A percentile compares a stretch with the other conserved stretches of the same genome.
Evolutionary conservation across 257 asterid species (phyloP).

Genomic region (Lycium barbarum): DNA sequence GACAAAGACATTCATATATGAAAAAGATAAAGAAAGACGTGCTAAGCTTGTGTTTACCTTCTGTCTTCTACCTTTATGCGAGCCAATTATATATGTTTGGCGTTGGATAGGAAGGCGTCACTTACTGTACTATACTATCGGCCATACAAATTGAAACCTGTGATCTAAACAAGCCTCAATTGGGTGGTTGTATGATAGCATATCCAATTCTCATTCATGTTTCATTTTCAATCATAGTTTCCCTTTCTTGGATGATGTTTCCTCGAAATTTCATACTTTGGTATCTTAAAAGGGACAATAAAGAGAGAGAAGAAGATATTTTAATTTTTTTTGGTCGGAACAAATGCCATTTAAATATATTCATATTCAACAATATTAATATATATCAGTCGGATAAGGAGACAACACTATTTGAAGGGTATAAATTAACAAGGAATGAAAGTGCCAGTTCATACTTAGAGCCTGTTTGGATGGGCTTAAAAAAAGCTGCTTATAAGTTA

Average conservation of each 20-base stretch:
- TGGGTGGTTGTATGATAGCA: too few species aligned
- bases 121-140: too few species aligned
- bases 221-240: neutral
- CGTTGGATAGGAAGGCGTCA: too few species aligned
- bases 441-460: neutral
- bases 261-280: neutral
- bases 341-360: neutral
- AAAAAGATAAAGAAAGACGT: too few species aligned
- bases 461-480: too few species aligned
- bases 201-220: neutral
- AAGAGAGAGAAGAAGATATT: neutral
- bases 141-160: too few species aligned
- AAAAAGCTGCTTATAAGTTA: too few species aligned
- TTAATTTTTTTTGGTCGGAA: neutral
- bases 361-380: neutral
- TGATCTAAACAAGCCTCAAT: too few species aligned
- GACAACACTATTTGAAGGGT: neutral
- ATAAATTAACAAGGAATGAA: neutral
- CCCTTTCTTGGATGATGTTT: neutral
- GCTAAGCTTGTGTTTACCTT: too few species aligned
- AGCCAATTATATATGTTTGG: too few species aligned
- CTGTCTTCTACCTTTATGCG: too few species aligned
- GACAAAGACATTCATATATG: too few species aligned
- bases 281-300: neutral
- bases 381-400: neutral